Base-by-base conservation (phyloP, 768 basidiomycete genomes). In the Lepiota venenata region DNA sequence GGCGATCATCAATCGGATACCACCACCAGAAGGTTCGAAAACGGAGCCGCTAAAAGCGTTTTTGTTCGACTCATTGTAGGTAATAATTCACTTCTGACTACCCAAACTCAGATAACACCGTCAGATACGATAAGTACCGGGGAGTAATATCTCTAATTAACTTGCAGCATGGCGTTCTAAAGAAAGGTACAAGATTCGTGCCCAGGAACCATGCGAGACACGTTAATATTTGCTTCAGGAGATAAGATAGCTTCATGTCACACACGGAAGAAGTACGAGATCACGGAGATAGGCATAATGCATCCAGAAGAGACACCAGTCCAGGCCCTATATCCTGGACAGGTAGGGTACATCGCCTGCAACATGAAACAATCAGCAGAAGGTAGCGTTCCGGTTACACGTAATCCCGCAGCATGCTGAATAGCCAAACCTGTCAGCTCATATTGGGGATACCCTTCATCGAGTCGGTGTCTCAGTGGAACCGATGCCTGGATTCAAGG, bases 331-430 rank as follows among this genome's bases (percentile, higher is more conserved):
- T 77, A 79, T 52, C 81, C 88, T 35, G 91, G 91, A 5, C 91
- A 93, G 70, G 92, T 93, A 15, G 91, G 92, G 14, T 94, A 84
- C 63, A 80, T 92, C 53, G 89, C 93, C 1, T 98, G 96, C 69
- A 96, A 94, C 65, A 98, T 99, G 96, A 99, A 98, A 68, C 89
- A 97, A 61, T 90, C 91, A 9, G 83, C 89, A 12, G 93, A 98
- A 76, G 94, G 94, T 93, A 52, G 40, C 64, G 29, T 55, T 18
- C 44, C 44, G 18, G 43, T 54, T 46, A 29, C 50, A 6, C 37
- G 50, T 54, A 21, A 43, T 35, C 11, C 20, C 18, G 35, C 22
- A 39, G 46, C 16, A n/a, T 35, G 16, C 41, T 49, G 44, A 52
- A 22, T 49, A 37, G 42, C 47, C 22, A 21, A 27, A 47, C 41